Conservation (phyloP, 129 eudicot species). For the Mikania micrantha region DNA sequence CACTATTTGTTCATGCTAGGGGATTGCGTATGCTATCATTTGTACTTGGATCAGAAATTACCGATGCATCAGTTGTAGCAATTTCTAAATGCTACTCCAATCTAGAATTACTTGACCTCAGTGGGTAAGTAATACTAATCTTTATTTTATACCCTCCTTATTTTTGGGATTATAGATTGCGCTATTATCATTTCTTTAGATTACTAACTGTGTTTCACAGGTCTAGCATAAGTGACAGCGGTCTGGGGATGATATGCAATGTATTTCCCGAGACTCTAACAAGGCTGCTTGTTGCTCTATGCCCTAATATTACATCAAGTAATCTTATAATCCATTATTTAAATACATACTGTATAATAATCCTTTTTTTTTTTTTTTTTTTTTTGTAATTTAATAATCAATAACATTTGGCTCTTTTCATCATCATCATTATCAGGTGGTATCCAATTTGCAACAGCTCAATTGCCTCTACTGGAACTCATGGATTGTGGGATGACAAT, state of each 20-base stretch:
- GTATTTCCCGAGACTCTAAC: conserved; percentile 72
- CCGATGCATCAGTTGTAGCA: conserved; percentile 95
- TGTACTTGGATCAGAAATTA: conserved; percentile 78
- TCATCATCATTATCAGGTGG: conserved; percentile 66
- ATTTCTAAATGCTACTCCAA: conserved; percentile 75
- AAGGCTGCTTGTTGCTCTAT: conserved; percentile 75
- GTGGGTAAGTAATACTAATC: conserved; percentile 60
- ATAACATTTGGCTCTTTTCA: background rate
- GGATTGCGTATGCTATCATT: conserved; percentile 91
- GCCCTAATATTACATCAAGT: conserved; percentile 97
- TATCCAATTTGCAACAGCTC: conserved; percentile 96
- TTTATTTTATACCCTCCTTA: background rate
- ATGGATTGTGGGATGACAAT: conserved; percentile 98
- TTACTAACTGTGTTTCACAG: conserved; percentile 33
- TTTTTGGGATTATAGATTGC: too few relatives aligned
- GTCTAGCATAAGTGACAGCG: conserved; percentile 96
- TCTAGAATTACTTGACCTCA: conserved; percentile 85
- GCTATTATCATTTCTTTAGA: background rate
- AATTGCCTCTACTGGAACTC: conserved; percentile 82
- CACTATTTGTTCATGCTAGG: conserved; percentile 26
- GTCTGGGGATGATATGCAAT: conserved; percentile 94
- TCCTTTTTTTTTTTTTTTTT: too few relatives aligned
- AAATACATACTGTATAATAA: background rate
- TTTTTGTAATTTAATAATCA: background rate
- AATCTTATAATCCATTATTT: conserved; percentile 17